Evolutionary conservation across 306 rosid species (phyloP), one percentile per base, ranked within the genome.

Genomic region (Cucumis cinereus): DNA sequence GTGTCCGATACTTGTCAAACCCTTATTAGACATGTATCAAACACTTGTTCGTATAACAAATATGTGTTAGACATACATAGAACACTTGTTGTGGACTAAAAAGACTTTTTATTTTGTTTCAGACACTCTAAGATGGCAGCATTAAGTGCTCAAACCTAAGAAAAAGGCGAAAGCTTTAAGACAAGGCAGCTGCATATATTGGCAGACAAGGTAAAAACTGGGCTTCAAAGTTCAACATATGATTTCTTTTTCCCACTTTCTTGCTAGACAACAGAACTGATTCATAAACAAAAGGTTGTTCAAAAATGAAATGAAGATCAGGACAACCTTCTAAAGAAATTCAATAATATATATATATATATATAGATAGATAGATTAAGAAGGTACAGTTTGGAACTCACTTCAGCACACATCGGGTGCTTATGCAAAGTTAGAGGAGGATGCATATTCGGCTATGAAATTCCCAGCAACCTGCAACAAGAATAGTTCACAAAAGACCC

Each of bases 341-440:
- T n/a, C 33, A 43, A 45, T 2, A 1, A 70, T 49, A 38, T 15
- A 66, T 15, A 36, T n/a, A 33, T 33, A 33, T 33, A 33, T 33
- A 33, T 33, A 33, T 33, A 33, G 2, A 33, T 33, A 33, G n/a
- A n/a, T 30, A 30, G 35, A 69, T 45, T 15, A 70, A 47, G 58
- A 70, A 53, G 8, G 43, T 1, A 43, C 49, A 49, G 45, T 8
- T 35, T 71, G 3, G 77, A 81, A 85, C 96, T 91, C 75, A 93
- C 98, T 75, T 91, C 89, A 0, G 91, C 89, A 7, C 98, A 91
- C 96, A 88, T 90, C 0, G 98, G 98, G 79, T 93, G 98, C 84
- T 90, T 91, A 88, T 93, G 98, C 73, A 91, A 77, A 53, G 98
- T 88, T 62, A 93, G 78, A 68, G 97, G 98, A 84, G 98, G 98